Evolutionary conservation across 2,329 filamentous ascomycete genomes (phyloP).

Genomic region (Trichoderma polysporum): DNA sequence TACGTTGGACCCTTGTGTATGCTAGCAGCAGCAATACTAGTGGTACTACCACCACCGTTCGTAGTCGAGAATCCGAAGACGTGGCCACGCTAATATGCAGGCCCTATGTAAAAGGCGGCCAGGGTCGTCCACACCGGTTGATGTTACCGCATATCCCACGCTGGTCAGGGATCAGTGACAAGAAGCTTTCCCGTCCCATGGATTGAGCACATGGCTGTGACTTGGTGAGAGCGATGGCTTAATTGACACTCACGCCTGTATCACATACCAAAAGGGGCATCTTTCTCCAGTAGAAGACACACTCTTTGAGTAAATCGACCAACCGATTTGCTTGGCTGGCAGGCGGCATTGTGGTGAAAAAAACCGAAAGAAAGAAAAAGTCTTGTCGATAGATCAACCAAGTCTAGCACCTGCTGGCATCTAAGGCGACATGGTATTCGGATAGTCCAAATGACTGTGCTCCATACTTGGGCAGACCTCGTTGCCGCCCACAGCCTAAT

Average conservation of each 20-base stretch:
- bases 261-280: background rate
- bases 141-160: background rate
- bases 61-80: background rate
- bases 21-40: no score
- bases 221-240: background rate
- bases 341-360: background rate
- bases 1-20: background rate
- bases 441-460: background rate
- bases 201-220: background rate
- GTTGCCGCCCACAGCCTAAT: background rate
- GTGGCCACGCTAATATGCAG: conserved; percentile 12
- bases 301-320: background rate
- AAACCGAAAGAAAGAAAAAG: background rate
- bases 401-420: background rate
- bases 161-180: background rate
- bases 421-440: background rate
- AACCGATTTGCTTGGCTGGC: background rate
- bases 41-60: background rate
- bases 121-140: conserved; percentile 2
- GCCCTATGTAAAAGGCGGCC: background rate
- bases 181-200: background rate
- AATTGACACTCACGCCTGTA: background rate
- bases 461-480: conserved; percentile 9
- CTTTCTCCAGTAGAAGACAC: background rate
- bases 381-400: background rate